These are phyloP conservation scores for Mycena venus DNA, from an alignment of 768 basidiomycete species.

Conservation along the genomic window DNA sequence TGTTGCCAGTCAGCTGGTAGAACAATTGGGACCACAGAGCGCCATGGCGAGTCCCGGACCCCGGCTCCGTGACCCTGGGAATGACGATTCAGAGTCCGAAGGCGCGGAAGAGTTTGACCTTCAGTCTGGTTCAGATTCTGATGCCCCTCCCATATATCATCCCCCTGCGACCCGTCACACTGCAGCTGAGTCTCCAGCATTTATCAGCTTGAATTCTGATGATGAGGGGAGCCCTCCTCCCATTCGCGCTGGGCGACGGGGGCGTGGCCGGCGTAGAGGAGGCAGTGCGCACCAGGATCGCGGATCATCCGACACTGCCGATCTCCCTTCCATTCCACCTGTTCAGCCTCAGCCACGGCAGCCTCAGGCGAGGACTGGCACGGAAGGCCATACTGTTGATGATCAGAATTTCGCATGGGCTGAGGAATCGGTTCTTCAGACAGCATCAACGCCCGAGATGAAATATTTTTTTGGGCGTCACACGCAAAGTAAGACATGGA, in stretches of 20 bases:
- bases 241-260: neutral
- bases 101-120: neutral
- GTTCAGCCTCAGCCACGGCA: neutral
- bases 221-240: neutral
- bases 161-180: neutral
- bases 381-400: neutral
- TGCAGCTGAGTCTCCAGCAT: neutral
- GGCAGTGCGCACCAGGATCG: neutral
- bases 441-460: neutral
- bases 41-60: neutral
- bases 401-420: neutral
- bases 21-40: neutral
- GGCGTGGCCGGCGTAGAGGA: neutral
- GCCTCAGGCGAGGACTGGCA: neutral
- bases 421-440: neutral
- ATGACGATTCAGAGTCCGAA: neutral
- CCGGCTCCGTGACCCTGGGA: neutral
- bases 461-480: neutral
- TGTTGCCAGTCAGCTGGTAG: neutral
- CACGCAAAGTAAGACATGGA: neutral
- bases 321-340: neutral
- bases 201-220: neutral
- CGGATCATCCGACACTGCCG: neutral
- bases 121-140: neutral
- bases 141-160: neutral